These are phyloP conservation scores for Globisporangium solare DNA, from an alignment of 352 stramenopile genomes.

Conservation along the genomic window DNA sequence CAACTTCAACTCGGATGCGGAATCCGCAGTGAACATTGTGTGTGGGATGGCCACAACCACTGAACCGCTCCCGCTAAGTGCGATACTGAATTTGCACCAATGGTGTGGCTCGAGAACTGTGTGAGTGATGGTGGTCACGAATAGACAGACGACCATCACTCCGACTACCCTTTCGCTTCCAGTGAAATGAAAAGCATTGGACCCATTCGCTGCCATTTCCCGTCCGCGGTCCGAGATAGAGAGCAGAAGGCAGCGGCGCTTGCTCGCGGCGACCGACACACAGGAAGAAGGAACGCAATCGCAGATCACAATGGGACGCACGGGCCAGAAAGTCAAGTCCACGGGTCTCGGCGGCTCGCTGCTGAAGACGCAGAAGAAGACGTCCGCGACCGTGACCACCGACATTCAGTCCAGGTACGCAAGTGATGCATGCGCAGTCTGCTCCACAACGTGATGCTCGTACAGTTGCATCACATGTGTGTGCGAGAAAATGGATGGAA, in stretches of 20 bases:
- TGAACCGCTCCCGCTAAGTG: too few species aligned
- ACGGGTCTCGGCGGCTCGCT: constrained; percentile 70
- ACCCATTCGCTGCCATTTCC: constrained; percentile 1
- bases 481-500: too few species aligned
- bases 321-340: constrained; percentile 69
- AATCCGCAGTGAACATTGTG: too few species aligned
- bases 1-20: too few species aligned
- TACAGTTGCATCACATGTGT: too few species aligned
- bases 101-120: too few species aligned
- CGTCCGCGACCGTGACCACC: constrained; percentile 52
- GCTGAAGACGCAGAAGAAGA: constrained; percentile 73
- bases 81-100: too few species aligned
- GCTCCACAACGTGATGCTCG: too few species aligned
- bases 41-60: too few species aligned
- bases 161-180: constrained; percentile 7
- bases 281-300: background rate
- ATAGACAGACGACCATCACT: constrained; percentile 3
- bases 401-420: constrained; percentile 71
- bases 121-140: background rate
- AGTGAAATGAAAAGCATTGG: constrained; percentile 2
- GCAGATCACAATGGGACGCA: constrained; percentile 55
- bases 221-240: background rate
- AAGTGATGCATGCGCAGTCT: background rate
- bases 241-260: background rate
- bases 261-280: background rate